Base-by-base conservation (phyloP, 169 alveolate genomes). In the Condylostoma magnum region DNA sequence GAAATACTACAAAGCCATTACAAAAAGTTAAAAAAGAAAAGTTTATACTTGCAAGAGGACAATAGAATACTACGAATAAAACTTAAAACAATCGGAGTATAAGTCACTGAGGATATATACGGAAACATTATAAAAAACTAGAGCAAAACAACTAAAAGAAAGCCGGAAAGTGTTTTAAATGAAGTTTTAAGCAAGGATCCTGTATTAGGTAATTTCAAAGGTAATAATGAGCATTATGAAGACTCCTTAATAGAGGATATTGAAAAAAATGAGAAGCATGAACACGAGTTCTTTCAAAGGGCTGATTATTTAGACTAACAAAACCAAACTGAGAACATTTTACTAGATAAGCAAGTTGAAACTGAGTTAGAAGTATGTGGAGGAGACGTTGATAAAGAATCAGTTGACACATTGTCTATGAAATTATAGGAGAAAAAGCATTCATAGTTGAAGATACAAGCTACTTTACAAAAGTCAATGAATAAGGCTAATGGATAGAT, bases 281-380 rank as follows among this genome's bases (percentile, higher is more conserved):
- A 30, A 4, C 50, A 55, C 27, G 1, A 12, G 15, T 12, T 0
- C 12, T 55, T 55, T 55, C 27, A 55, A 12, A 25, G 12, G 12
- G 68, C 27, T 31, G 68, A 55, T 31, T 55, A 30, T 31, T 28
- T 15, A 27, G 68, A 55, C 10, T 30, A 55, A 55, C 18, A 3
- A 12, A 30, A 18, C 10, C 50, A 55, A 30, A 55, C 41, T 0
- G n/a, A 55, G 47, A 15, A 2, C 8, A 27, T 31, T 2, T 55
- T 27, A 15, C 0, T 31, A 15, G 41, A 22, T 25, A 20, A 22
- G 15, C 15, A 15, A 30, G 20, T 55, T 31, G 18, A 55, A 10
- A 55, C 68, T 10, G 47, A 55, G 6, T 2, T 55, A 12, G 48
- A 31, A 30, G 43, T 55, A 55, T 55, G 68, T 4, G 68, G 68